Conservation (phyloP, 257 asterid species). For the Paraleonurus japonicus region DNA sequence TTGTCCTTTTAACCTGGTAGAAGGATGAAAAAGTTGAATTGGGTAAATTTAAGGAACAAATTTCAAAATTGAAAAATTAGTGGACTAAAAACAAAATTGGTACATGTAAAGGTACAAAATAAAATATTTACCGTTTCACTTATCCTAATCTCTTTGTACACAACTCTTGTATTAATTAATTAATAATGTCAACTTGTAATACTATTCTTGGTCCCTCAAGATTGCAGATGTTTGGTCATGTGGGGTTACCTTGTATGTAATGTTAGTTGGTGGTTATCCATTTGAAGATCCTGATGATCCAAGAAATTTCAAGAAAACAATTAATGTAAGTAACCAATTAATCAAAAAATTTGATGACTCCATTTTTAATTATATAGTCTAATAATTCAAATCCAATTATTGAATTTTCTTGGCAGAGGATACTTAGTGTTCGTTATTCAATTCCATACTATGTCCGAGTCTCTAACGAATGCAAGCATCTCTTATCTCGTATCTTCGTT, state of each 20-base stretch:
- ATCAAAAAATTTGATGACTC: constrained; percentile 11
- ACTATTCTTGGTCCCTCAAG: constrained; percentile 34
- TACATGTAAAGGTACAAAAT: no score
- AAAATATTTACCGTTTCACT: background rate
- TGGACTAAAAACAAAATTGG: no score
- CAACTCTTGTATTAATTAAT: background rate
- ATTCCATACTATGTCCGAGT: constrained; percentile 78
- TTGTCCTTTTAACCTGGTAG: no score
- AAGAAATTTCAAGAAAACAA: constrained; percentile 78
- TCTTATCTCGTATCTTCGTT: constrained; percentile 64
- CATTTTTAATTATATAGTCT: background rate
- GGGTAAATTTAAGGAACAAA: no score
- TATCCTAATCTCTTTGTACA: background rate
- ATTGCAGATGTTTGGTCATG: constrained; percentile 95
- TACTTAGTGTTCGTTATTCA: constrained; percentile 68
- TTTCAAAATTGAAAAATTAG: no score
- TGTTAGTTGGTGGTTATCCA: constrained; percentile 89
- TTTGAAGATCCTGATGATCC: constrained; percentile 88
- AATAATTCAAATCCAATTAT: background rate
- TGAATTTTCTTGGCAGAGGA: constrained; percentile 44
- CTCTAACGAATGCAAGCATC: constrained; percentile 67
- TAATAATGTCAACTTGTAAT: constrained; percentile 6
- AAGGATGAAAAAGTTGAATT: no score
- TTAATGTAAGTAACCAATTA: constrained; percentile 43
- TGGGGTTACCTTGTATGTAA: constrained; percentile 87